These are phyloP conservation scores for Panaeolus papilionaceus DNA, from an alignment of 768 basidiomycete species.

Conservation along the genomic window DNA sequence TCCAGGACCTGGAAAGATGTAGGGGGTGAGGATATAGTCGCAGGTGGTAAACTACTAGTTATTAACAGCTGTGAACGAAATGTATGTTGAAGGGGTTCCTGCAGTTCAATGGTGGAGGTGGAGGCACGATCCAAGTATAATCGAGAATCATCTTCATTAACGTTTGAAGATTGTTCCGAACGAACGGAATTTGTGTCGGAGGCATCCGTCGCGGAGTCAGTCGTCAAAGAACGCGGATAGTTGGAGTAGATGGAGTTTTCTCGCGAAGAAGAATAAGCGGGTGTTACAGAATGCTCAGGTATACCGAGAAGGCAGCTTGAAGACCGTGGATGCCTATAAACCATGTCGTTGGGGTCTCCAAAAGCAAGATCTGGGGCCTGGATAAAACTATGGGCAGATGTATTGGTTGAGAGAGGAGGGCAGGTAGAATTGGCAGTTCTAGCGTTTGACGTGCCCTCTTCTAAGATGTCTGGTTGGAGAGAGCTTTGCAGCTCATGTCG, in stretches of 20 bases:
- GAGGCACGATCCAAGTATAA: not conserved
- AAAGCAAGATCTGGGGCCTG: not conserved
- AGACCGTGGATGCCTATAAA: not conserved
- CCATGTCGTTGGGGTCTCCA: not conserved
- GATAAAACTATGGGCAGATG: not conserved
- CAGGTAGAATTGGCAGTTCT: not conserved
- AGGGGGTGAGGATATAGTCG: not conserved
- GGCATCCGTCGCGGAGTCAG: not conserved
- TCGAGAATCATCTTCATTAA: not conserved
- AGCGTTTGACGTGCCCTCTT: not conserved
- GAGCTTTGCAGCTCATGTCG: not conserved
- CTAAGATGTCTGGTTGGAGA: not conserved
- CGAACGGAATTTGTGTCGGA: not conserved
- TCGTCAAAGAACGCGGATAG: constrained; percentile 9
- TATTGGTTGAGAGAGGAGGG: not conserved
- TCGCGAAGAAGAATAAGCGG: not conserved
- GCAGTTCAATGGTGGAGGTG: not conserved
- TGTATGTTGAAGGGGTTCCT: constrained; percentile 7
- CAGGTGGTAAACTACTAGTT: constrained; percentile 10
- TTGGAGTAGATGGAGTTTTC: constrained; percentile 3
- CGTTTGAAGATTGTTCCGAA: constrained; percentile 1
- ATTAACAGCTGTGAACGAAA: not conserved
- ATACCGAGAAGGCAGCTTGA: constrained; percentile 1
- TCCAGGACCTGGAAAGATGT: constrained; percentile 16
- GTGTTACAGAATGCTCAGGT: not conserved